Evolutionary conservation across 2,329 filamentous ascomycete genomes (phyloP), one percentile per base, ranked within the genome.

Genomic region (Aspergillus sergii): DNA sequence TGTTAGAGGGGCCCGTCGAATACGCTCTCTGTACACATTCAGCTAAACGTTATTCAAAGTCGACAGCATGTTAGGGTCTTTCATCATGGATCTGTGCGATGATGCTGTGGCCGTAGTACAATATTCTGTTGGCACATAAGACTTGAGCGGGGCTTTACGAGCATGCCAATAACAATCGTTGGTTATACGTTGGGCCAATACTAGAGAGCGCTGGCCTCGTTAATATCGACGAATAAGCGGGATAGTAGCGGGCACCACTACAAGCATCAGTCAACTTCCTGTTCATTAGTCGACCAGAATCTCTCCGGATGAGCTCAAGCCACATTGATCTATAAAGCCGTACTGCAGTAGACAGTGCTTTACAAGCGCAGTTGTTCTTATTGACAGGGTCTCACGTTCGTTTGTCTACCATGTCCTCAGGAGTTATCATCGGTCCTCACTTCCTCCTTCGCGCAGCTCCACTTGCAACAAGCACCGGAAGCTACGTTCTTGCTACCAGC

Each of bases 401-500:
- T 8, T 16, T 2, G 21, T 26, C 4, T 4, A 30, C 16, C 7
- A 57, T 46, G 39, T 41, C 39, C 16, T 57, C 55, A 5, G 41
- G 28, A 30, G 12, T 46, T 7, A 46, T 57, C 9, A 14, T 57
- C 10, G 10, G 46, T 16, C 41, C 9, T 2, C 16, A n/a, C 8
- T 8, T 16, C 14, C 55, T 57, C 39, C 55, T 57, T 8, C 34
- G 36, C 12, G 26, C 28, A 11, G n/a, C n/a, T 19, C 55, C 55
- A 11, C 55, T 57, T 8, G 55, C 55, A 26, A 19, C 36, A 7
- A 57, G 55, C 55, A 57, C 39, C 34, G 55, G 34, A 16, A 57
- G 36, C 11, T 14, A 46, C 14, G 55, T 57, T 21, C 39, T 43
- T 6, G 55, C 55, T 11, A 57, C n/a, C 3, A 30, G 34, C 36